Base-by-base conservation (phyloP, 768 basidiomycete genomes). In the Lactifluus hygrophoroides region DNA sequence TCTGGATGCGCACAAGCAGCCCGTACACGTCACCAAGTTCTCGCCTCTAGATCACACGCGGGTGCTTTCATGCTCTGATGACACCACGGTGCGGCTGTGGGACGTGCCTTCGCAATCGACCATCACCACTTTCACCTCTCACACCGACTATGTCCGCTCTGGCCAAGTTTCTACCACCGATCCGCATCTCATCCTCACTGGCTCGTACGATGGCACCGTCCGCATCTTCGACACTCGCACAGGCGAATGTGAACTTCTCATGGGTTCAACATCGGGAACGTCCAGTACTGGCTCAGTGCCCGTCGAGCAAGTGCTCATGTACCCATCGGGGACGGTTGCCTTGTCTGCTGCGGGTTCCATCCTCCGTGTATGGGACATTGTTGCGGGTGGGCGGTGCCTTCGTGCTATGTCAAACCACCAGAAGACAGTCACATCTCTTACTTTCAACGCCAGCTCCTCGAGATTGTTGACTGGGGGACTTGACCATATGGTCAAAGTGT, bases 401-500 rank as follows among this genome's bases (percentile, higher is more conserved):
- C 82, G 89, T 47, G 95, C 96, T 10, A 69, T 98, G 62, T 95
- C 93, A 35, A 98, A 98, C 74, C 96, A 99, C 69, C 95, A 98
- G 73, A 99, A 99, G 75, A 94, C 96, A 3, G 82, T 99, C 56
- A 98, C 95, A 0, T 81, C 91, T 16, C 77, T 96, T 43, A 76
- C 91, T 1, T 92, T 94, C 70, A 86, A 92, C 68, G 68, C 86
- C 30, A 79, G 76, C 50, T 84, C 88, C 27, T 81, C 83, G 64
- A 81, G 94, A 37, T 78, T 98, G 2, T 76, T 99, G 46, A 92
- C 91, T 0, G 96, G 93, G 30, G 84, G 90, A 43, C 76, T 99
- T 61, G 96, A 99, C 70, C 94, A 95, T 65, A 89, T 99, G 88
- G 91, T 98, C 57, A 99, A 99, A 73, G 94, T 97, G 34, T 99